Evolutionary conservation across 2,329 filamentous ascomycete genomes (phyloP).

Genomic region (Neoscytalidium dimidiatum): DNA sequence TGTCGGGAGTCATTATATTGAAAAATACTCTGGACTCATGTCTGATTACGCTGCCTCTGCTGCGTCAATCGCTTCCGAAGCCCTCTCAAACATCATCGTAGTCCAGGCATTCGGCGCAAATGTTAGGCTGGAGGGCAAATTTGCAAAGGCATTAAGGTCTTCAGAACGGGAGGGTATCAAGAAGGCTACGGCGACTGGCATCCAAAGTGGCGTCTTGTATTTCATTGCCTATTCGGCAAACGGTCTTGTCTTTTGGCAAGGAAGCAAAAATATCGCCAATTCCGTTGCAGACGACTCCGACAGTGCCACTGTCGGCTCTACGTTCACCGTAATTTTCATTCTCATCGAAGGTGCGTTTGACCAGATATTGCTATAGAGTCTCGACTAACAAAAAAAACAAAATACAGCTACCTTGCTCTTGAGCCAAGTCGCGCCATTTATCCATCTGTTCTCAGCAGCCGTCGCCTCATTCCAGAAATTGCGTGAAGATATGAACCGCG

Average conservation of each 20-base stretch:
- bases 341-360: constrained; percentile 50
- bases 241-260: constrained; percentile 69
- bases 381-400: not conserved
- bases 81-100: constrained; percentile 60
- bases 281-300: constrained; percentile 36
- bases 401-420: constrained; percentile 47
- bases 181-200: constrained; percentile 59
- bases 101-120: constrained; percentile 66
- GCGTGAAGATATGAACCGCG: constrained; percentile 57
- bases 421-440: constrained; percentile 48
- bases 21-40: constrained; percentile 54
- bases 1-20: constrained; percentile 56
- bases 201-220: constrained; percentile 63
- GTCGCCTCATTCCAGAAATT: constrained; percentile 59
- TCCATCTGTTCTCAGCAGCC: constrained; percentile 53
- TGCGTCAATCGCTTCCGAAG: constrained; percentile 64
- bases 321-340: constrained; percentile 58
- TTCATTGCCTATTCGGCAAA: constrained; percentile 70
- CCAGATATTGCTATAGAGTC: not conserved
- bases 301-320: constrained; percentile 45
- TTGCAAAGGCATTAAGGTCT: constrained; percentile 53
- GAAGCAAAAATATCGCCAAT: constrained; percentile 56
- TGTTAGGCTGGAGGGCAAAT: constrained; percentile 60
- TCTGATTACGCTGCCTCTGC: constrained; percentile 58
- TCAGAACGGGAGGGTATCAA: constrained; percentile 57